phyloP scores from a whole-genome alignment of 2,329 filamentous ascomycete species.

The Pestalotiopsis sp. region DNA sequence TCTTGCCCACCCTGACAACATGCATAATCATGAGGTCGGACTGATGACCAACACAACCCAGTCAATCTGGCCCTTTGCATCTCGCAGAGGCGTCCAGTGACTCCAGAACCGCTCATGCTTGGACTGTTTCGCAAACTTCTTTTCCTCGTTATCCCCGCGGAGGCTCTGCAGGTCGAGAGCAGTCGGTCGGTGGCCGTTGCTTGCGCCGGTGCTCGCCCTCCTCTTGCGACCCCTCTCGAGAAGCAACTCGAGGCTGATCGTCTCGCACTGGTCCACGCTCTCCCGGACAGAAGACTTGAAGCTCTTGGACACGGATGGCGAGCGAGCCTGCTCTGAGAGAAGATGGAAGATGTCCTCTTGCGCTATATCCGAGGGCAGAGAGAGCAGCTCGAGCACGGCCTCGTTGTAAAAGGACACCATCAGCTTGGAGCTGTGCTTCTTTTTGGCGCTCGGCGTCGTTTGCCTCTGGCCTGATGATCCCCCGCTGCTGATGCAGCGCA shows the following conservation, averaged over 20 bases:
- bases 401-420: constrained; percentile 48
- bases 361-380: constrained; percentile 40
- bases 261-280: constrained; percentile 22
- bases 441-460: constrained; percentile 20
- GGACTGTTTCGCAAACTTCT: constrained; percentile 21
- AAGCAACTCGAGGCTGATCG: constrained; percentile 29
- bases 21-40: neutral
- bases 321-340: constrained; percentile 49
- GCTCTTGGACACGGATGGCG: constrained; percentile 43
- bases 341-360: constrained; percentile 58
- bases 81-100: constrained; percentile 39
- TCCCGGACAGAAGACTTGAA: constrained; percentile 48
- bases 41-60: constrained; percentile 37
- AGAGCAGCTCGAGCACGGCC: constrained; percentile 49
- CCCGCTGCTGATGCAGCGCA: constrained; percentile 21
- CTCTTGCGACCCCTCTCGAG: constrained; percentile 16
- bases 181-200: neutral
- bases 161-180: constrained; percentile 1
- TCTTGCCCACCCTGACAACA: neutral
- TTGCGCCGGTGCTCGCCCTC: neutral
- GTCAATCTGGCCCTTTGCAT: constrained; percentile 30
- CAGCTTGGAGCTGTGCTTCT: constrained; percentile 22
- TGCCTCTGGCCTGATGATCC: neutral
- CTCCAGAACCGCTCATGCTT: constrained; percentile 27
- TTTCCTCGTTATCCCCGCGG: constrained; percentile 13